Conservation (phyloP, 2,329 filamentous ascomycete species). For the Phialemonium atrogriseum region DNA sequence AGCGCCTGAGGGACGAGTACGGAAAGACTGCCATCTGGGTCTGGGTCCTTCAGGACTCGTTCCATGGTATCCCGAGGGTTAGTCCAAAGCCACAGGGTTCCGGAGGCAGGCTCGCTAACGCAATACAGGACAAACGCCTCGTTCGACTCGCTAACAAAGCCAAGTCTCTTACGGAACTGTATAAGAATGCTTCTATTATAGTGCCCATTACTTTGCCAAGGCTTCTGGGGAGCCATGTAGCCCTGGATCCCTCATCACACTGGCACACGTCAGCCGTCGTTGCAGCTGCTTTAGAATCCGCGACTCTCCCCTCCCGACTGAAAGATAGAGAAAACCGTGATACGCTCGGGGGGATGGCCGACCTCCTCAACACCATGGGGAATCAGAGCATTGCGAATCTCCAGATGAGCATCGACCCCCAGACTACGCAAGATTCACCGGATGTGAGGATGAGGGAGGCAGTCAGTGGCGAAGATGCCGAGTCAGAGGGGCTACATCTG, state of each 20-base stretch:
- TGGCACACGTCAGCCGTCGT: slow-evolving; percentile 81
- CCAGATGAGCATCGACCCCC: slow-evolving; percentile 50
- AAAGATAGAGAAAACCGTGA: slow-evolving; percentile 34
- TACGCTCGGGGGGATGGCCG: slow-evolving; percentile 55
- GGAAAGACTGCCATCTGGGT: slow-evolving; percentile 82
- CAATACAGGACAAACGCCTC: slow-evolving; percentile 53
- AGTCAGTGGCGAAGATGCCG: slow-evolving; percentile 14
- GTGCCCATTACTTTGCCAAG: slow-evolving; percentile 63
- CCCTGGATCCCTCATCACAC: slow-evolving; percentile 52
- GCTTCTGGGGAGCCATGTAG: slow-evolving; percentile 47
- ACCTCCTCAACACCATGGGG: slow-evolving; percentile 65
- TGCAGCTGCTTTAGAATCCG: slow-evolving; percentile 67
- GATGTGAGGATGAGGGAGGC: slow-evolving; percentile 16
- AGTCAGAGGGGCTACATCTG: slow-evolving; percentile 21
- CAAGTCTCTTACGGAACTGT: slow-evolving; percentile 59
- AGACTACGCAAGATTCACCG: slow-evolving; percentile 15
- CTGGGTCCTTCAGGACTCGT: slow-evolving; percentile 68
- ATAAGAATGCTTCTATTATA: slow-evolving; percentile 65
- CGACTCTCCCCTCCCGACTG: slow-evolving; percentile 68
- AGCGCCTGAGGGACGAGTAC: slow-evolving; percentile 80
- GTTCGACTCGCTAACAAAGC: slow-evolving; percentile 66
- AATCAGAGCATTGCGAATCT: slow-evolving; percentile 72
- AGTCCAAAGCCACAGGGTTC: too few species aligned
- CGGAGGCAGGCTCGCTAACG: too few species aligned
- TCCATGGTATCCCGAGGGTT: slow-evolving; percentile 45